Evolutionary conservation across 2,329 filamentous ascomycete species (phyloP).

Genomic region (Exophiala oligosperma): DNA sequence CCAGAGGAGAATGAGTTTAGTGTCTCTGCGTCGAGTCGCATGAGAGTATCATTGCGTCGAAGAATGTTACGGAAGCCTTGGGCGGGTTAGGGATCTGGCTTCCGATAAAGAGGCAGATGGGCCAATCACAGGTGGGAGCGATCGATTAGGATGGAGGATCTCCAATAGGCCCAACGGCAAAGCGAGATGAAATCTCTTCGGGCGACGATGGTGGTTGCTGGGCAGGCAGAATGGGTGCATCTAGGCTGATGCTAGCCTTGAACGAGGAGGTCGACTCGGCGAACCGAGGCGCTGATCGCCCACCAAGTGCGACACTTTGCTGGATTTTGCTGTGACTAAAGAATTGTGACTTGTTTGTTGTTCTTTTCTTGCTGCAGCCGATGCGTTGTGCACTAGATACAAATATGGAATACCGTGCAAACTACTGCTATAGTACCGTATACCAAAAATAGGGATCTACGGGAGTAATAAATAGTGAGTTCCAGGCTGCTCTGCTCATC

Average conservation of each 20-base stretch:
- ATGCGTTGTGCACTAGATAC: too few species aligned
- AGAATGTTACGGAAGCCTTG: background rate
- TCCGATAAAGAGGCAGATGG: background rate
- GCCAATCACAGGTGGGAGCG: background rate
- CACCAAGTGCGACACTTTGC: background rate
- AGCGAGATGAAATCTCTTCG: background rate
- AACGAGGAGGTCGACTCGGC: background rate
- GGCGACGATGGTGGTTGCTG: background rate
- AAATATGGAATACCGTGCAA: too few species aligned
- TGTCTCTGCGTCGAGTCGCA: background rate
- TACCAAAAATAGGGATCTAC: background rate
- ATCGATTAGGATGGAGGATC: background rate
- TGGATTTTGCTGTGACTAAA: background rate
- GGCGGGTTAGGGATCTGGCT: background rate
- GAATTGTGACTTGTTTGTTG: too few species aligned
- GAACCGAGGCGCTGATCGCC: background rate
- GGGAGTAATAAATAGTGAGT: background rate
- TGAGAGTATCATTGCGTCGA: background rate
- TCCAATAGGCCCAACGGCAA: background rate
- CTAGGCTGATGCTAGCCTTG: background rate
- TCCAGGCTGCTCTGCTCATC: background rate
- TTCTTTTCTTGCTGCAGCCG: too few species aligned
- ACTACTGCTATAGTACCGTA: too few species aligned
- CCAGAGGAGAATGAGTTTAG: slow-evolving; percentile 11
- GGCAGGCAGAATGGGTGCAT: background rate